Conservation (phyloP, 352 stramenopile genomes). For the Ophiocytium majus region DNA sequence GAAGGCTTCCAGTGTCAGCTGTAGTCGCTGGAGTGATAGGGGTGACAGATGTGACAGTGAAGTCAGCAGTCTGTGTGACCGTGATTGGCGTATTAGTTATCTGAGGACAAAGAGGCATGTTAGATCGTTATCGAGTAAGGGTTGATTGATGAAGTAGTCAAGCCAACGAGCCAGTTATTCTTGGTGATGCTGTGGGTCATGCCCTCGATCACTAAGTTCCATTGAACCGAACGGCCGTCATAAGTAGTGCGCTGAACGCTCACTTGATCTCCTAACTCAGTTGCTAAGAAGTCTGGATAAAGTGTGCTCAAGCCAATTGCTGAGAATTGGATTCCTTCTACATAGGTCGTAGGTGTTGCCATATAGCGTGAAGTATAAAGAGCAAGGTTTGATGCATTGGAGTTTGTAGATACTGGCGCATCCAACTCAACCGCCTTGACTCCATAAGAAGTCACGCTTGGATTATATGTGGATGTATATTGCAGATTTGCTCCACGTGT, state of each 20-base stretch:
- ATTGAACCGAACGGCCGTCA: slow-evolving; percentile 18
- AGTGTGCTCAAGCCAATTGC: slow-evolving; percentile 19
- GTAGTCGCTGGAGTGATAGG: slow-evolving; percentile 18
- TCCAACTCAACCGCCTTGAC: slow-evolving; percentile 18
- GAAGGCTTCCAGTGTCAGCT: slow-evolving; percentile 18
- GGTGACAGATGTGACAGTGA: slow-evolving; percentile 19
- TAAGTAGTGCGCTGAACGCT: slow-evolving; percentile 19
- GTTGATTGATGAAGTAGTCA: slow-evolving; percentile 21
- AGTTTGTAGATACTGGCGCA: slow-evolving; percentile 19
- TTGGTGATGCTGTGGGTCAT: slow-evolving; percentile 19
- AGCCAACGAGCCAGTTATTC: slow-evolving; percentile 19
- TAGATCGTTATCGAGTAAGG: slow-evolving; percentile 20
- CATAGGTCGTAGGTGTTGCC: slow-evolving; percentile 18
- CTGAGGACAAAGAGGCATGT: slow-evolving; percentile 19
- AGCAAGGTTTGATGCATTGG: slow-evolving; percentile 19
- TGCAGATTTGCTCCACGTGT: slow-evolving; percentile 19
- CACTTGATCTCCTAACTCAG: slow-evolving; percentile 19
- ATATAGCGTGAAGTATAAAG: slow-evolving; percentile 22
- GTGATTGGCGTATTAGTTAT: slow-evolving; percentile 21
- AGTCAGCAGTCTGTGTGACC: slow-evolving; percentile 18
- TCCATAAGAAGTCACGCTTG: slow-evolving; percentile 19
- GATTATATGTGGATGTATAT: slow-evolving; percentile 22
- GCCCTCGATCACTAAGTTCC: slow-evolving; percentile 18
- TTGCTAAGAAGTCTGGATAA: slow-evolving; percentile 21
- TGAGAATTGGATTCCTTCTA: slow-evolving; percentile 21